These are phyloP conservation scores for Pythium pyrilobum DNA, from an alignment of 352 stramenopile species.

Conservation along the genomic window DNA sequence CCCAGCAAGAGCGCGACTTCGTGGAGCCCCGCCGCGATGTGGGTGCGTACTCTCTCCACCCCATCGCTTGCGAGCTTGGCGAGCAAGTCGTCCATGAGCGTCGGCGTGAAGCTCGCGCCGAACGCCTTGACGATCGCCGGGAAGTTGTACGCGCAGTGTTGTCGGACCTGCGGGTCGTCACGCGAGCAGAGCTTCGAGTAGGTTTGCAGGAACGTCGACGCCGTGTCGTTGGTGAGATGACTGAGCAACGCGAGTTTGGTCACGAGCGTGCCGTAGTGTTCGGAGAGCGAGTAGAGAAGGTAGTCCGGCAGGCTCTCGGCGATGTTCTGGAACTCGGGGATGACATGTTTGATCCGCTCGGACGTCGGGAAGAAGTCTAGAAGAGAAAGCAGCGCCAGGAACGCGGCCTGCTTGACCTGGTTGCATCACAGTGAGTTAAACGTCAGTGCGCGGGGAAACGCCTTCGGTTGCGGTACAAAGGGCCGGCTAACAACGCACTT, in stretches of 20 bases:
- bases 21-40: constrained; percentile 67
- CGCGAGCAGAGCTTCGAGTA: constrained; percentile 53
- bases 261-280: constrained; percentile 53
- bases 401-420: constrained; percentile 74
- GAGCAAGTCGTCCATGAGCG: constrained; percentile 71
- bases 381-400: constrained; percentile 64
- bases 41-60: constrained; percentile 32
- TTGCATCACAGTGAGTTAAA: neutral
- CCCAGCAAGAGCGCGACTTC: constrained; percentile 63
- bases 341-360: constrained; percentile 52
- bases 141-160: constrained; percentile 77
- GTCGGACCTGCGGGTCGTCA: constrained; percentile 55
- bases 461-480: too few species aligned
- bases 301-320: constrained; percentile 57
- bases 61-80: constrained; percentile 33
- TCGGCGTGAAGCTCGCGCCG: constrained; percentile 39
- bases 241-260: constrained; percentile 60
- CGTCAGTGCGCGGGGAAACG: neutral
- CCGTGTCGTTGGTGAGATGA: constrained; percentile 48
- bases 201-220: constrained; percentile 47
- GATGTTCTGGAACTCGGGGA: constrained; percentile 62
- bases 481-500: constrained; percentile 28
- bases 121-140: constrained; percentile 73
- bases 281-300: constrained; percentile 38
- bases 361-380: constrained; percentile 61